phyloP scores from a whole-genome alignment of 2,329 filamentous ascomycete genomes.

The Fusarium setosum region DNA sequence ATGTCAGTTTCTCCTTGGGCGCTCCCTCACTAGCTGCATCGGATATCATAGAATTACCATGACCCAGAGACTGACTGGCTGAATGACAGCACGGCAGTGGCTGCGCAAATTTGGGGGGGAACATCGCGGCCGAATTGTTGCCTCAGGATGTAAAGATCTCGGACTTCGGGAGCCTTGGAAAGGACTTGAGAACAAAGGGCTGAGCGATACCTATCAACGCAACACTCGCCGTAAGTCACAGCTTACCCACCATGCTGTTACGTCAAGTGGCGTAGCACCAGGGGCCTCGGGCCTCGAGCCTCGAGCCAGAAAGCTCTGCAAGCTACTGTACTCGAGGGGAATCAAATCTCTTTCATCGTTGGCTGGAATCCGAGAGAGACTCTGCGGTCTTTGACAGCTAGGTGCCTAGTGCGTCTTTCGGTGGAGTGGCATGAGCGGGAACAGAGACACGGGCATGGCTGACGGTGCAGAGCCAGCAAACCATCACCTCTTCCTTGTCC shows the following conservation, averaged over 20 bases:
- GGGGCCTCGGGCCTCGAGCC: slow-evolving; percentile 12
- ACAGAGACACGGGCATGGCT: neutral
- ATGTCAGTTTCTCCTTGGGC: too few relatives aligned
- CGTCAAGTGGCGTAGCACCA: slow-evolving; percentile 39
- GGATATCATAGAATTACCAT: too few relatives aligned
- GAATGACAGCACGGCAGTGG: too few relatives aligned
- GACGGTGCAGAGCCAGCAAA: too few relatives aligned
- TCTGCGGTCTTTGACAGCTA: neutral
- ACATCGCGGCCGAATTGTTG: neutral
- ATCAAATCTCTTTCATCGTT: slow-evolving; percentile 1
- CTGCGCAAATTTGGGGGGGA: too few relatives aligned
- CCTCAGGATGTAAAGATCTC: neutral
- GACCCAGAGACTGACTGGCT: neutral
- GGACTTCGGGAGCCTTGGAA: neutral
- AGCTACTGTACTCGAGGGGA: neutral
- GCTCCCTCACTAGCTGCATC: too few relatives aligned
- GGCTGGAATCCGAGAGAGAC: slow-evolving; percentile 2
- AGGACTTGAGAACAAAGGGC: too few relatives aligned
- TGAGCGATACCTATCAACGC: neutral
- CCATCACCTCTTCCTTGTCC: too few relatives aligned
- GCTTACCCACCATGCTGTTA: slow-evolving; percentile 10
- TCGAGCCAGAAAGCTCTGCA: slow-evolving; percentile 15
- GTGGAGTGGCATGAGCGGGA: neutral
- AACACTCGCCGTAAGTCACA: neutral
- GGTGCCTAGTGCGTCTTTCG: neutral